Percentiles rank a stretch among this genome's conserved stretches.
Evolutionary conservation across 1,139 yeast species (phyloP).

Genomic region (Pichia sp.): DNA sequence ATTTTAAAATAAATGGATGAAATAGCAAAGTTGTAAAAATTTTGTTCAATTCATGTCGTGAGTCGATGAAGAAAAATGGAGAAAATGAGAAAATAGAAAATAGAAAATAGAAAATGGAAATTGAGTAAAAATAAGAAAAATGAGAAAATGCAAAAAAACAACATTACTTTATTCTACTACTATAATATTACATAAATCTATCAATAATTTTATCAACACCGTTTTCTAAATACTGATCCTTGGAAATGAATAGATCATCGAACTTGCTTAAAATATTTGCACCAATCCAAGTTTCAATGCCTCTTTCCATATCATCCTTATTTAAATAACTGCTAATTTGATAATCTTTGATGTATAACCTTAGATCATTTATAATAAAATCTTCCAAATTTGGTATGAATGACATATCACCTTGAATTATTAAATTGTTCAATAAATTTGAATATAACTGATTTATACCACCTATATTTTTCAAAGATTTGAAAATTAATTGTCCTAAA

Average conservation of each 20-base stretch:
- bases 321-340: conserved; percentile 35
- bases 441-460: conserved; percentile 34
- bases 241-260: conserved; percentile 47
- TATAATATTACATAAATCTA: neutral
- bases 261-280: conserved; percentile 56
- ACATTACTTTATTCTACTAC: no score
- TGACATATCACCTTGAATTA: conserved; percentile 63
- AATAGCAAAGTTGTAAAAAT: neutral
- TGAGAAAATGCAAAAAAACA: no score
- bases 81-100: neutral
- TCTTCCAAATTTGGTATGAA: conserved; percentile 55
- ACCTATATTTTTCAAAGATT: conserved; percentile 38
- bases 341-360: conserved; percentile 45
- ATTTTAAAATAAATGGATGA: neutral
- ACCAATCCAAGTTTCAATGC: conserved; percentile 59
- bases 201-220: conserved; percentile 40
- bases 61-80: neutral
- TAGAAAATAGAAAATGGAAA: no score
- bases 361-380: conserved; percentile 54
- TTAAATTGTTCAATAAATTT: conserved; percentile 47
- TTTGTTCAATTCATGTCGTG: neutral
- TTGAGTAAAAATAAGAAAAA: neutral
- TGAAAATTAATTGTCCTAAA: conserved; percentile 39
- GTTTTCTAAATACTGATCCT: conserved; percentile 52
- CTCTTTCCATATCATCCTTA: conserved; percentile 40